Conservation (phyloP, 2,329 filamentous ascomycete species). For the Exophiala spinifera region DNA sequence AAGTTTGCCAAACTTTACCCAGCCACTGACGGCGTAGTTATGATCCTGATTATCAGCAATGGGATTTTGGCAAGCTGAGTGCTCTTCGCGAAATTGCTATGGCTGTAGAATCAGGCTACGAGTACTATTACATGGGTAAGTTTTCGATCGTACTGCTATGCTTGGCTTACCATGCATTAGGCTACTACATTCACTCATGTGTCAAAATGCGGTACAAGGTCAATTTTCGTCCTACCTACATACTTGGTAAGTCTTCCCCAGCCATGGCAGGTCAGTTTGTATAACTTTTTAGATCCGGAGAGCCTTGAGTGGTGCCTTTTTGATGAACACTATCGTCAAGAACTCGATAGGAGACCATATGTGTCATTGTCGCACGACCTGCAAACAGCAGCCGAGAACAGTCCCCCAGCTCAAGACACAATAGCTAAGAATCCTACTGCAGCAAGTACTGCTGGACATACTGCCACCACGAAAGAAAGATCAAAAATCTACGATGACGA, state of each 20-base stretch:
- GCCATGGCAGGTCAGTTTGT: neutral
- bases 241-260: constrained; percentile 41
- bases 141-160: neutral
- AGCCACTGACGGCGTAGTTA: constrained; percentile 43
- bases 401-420: neutral
- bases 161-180: constrained; percentile 30
- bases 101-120: constrained; percentile 53
- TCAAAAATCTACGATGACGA: constrained; percentile 22
- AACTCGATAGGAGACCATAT: constrained; percentile 43
- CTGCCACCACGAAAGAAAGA: constrained; percentile 20
- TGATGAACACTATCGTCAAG: constrained; percentile 40
- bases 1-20: neutral
- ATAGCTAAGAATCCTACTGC: neutral
- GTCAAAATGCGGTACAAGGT: constrained; percentile 53
- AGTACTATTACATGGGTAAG: constrained; percentile 64
- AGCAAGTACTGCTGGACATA: constrained; percentile 16
- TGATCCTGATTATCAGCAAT: constrained; percentile 58
- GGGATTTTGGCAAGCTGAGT: constrained; percentile 62
- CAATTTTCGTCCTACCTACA: constrained; percentile 45
- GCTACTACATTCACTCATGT: constrained; percentile 61
- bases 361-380: constrained; percentile 45
- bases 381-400: constrained; percentile 2
- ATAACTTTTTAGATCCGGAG: constrained; percentile 41
- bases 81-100: constrained; percentile 59
- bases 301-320: constrained; percentile 45